phyloP scores from a whole-genome alignment of 345 rosid species.

The Salix suchowensis region DNA sequence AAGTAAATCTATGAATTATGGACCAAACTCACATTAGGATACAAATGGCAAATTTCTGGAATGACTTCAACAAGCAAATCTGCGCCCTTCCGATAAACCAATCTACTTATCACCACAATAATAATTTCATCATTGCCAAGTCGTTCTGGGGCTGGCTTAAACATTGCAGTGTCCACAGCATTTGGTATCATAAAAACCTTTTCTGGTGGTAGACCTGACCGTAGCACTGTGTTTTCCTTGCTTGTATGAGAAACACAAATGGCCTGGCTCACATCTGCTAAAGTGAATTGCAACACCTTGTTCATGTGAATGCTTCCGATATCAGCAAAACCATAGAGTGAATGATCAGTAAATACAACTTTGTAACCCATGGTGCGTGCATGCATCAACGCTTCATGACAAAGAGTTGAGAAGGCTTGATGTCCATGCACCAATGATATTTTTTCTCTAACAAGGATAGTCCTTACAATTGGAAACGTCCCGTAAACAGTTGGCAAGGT shows the following conservation, averaged over 20 bases:
- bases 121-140: slow-evolving; percentile 56
- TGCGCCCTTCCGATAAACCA: slow-evolving; percentile 94
- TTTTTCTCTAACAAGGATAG: slow-evolving; percentile 70
- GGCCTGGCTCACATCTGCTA: slow-evolving; percentile 93
- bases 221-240: slow-evolving; percentile 88
- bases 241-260: slow-evolving; percentile 95
- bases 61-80: slow-evolving; percentile 96
- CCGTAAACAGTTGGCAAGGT: slow-evolving; percentile 79
- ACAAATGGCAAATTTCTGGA: slow-evolving; percentile 72
- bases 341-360: slow-evolving; percentile 92
- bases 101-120: slow-evolving; percentile 85
- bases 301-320: slow-evolving; percentile 98
- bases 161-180: slow-evolving; percentile 99
- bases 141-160: slow-evolving; percentile 61
- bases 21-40: slow-evolving; percentile 61
- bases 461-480: slow-evolving; percentile 74
- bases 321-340: slow-evolving; percentile 88
- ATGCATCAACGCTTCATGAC: slow-evolving; percentile 94
- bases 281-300: slow-evolving; percentile 84
- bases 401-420: slow-evolving; percentile 96
- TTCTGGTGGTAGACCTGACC: slow-evolving; percentile 81
- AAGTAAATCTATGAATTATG: not conserved
- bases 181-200: slow-evolving; percentile 89
- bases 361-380: slow-evolving; percentile 88
- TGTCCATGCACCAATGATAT: slow-evolving; percentile 89